phyloP scores from a whole-genome alignment of 2,329 filamentous ascomycete species.

The Fragosphaeria purpurea region DNA sequence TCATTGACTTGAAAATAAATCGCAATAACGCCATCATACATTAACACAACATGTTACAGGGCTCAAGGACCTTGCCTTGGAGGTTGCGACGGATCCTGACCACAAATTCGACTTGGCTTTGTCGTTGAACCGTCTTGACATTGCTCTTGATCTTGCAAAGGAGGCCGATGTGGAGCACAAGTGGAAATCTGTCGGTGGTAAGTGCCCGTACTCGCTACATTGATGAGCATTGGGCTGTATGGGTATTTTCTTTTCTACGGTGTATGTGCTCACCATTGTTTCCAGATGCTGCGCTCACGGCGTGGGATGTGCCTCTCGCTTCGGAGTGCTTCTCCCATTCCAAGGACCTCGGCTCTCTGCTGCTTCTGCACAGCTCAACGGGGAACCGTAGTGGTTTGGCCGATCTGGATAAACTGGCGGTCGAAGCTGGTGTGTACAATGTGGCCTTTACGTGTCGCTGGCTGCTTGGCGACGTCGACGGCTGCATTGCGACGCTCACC shows the following conservation, averaged over 20 bases:
- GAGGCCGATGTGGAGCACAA: conserved; percentile 87
- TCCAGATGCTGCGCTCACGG: conserved; percentile 67
- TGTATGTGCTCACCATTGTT: not conserved
- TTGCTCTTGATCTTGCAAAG: conserved; percentile 74
- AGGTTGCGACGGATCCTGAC: conserved; percentile 88
- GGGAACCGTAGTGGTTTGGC: conserved; percentile 66
- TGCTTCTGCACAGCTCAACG: conserved; percentile 82
- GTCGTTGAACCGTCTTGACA: conserved; percentile 69
- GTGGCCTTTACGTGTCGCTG: conserved; percentile 86
- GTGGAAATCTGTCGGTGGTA: conserved; percentile 82
- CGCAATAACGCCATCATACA: no score
- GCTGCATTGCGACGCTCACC: conserved; percentile 68
- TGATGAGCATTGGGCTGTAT: no score
- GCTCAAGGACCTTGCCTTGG: conserved; percentile 78
- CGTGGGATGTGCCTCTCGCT: conserved; percentile 79
- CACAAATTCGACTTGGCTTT: conserved; percentile 94
- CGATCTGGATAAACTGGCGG: conserved; percentile 63
- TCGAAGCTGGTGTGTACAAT: conserved; percentile 73
- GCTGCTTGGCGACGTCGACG: conserved; percentile 74
- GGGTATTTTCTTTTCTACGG: not conserved
- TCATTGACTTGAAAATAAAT: no score
- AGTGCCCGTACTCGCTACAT: not conserved
- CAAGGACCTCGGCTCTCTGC: conserved; percentile 77
- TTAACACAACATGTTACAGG: not conserved
- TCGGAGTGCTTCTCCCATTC: conserved; percentile 89